Base-by-base conservation (phyloP, 2,329 filamentous ascomycete genomes). In the Penicillium sp. region DNA sequence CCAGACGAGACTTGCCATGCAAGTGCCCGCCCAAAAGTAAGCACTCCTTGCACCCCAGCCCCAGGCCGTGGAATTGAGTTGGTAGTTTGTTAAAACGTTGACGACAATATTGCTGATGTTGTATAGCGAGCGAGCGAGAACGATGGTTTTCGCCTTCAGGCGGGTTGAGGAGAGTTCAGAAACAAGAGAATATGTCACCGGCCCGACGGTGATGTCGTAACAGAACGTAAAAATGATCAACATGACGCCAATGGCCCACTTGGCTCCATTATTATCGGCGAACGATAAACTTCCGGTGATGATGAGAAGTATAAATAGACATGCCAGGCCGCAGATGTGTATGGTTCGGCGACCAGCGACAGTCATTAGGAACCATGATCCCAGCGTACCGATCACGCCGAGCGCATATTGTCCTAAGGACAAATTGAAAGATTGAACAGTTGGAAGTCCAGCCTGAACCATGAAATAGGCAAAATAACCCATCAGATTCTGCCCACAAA, bases 371-470 rank as follows among this genome's bases (percentile, higher is more conserved):
- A 46, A 51, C 49, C 49, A 51, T 12, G 49, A 51, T 4, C 42
- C 27, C 5, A 51, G 18, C 3, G 50, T 52, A 23, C 50, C 50
- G 5, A 37, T 37, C 37, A 40, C 37, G 4, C 39, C 45, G 64
- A 88, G 84, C 41, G 78, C 84, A 56, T 86, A 86, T 67, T 86
- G 80, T 37, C 84, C 84, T 2, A 74, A 51, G 3, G 68, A 67
- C 6, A 53, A 55, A 30, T 66, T 66, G 58, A 75, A 77, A 0
- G 73, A 62, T 30, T 70, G 58, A 2, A 57, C 46, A 5, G 60
- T 52, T 43, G 32, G 42, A 3, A 76, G 60, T 3, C 74, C 73
- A 20, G 73, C 69, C 43, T 65, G 64, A 23, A 61, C 53, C 53
- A 63, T 67, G 55, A 74, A 74, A 13, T 62, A 60, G 7, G 66